phyloP scores from a whole-genome alignment of 164 flowering plant species.

The Nymphaea colorata region DNA sequence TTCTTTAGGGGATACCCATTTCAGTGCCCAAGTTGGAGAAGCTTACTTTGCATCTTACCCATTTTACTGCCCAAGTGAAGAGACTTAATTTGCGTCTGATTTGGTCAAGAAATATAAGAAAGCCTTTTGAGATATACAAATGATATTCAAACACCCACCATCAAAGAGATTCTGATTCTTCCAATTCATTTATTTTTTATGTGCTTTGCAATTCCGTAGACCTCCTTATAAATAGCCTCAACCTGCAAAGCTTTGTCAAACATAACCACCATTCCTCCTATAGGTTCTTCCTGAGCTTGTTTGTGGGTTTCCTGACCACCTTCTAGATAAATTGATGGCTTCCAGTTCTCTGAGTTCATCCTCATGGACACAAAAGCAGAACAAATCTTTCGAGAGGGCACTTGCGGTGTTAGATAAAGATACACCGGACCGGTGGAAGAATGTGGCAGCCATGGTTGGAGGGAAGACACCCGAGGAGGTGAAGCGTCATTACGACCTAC shows the following conservation, averaged over 20 bases:
- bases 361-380: constrained; percentile 51
- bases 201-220: not conserved
- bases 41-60: no score
- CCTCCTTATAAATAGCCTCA: not conserved
- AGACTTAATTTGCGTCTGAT: not conserved
- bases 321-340: constrained; percentile 9
- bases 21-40: no score
- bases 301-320: not conserved
- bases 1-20: no score
- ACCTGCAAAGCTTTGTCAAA: not conserved
- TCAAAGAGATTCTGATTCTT: not conserved
- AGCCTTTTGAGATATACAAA: not conserved
- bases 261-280: not conserved
- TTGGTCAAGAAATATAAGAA: not conserved
- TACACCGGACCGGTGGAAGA: constrained; percentile 62
- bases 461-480: constrained; percentile 63
- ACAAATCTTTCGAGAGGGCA: constrained; percentile 65
- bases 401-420: constrained; percentile 45
- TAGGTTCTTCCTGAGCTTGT: not conserved
- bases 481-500: constrained; percentile 49
- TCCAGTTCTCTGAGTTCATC: constrained; percentile 10
- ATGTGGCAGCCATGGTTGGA: constrained; percentile 57
- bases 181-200: no score
- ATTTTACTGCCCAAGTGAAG: not conserved
- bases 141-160: not conserved